A percentile compares a stretch with the other conserved stretches of the same genome.
These are phyloP conservation scores for Colletotrichum liriopes DNA, from an alignment of 2,329 filamentous ascomycete species.

Conservation along the genomic window DNA sequence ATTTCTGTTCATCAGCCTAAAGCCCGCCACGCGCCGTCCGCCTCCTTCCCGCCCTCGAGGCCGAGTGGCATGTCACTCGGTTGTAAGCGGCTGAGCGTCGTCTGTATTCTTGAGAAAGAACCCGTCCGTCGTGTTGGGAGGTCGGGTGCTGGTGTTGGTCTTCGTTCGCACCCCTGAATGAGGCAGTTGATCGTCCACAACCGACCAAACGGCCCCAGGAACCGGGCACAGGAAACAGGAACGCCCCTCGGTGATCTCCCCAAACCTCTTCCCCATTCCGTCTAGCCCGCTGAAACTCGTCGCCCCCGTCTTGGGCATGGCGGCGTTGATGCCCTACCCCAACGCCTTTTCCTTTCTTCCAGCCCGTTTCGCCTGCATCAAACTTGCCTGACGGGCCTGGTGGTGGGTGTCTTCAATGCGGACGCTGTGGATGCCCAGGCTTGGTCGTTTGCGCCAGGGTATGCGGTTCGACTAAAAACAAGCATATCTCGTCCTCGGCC, in stretches of 20 bases:
- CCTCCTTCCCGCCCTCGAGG: neutral
- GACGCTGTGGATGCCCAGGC: conserved; percentile 3
- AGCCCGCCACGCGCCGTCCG: conserved; percentile 13
- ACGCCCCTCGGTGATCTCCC: conserved; percentile 20
- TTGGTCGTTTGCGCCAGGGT: conserved; percentile 1
- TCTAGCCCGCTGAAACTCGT: conserved; percentile 19
- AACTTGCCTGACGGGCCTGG: neutral
- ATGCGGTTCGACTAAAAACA: conserved; percentile 3
- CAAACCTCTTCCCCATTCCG: conserved; percentile 5
- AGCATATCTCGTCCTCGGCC: conserved; percentile 16
- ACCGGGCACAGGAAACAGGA: conserved; percentile 17
- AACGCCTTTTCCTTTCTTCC: neutral
- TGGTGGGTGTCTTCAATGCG: neutral
- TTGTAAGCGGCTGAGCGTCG: neutral
- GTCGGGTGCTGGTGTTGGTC: neutral
- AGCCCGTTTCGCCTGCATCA: neutral
- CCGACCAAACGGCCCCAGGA: conserved; percentile 17
- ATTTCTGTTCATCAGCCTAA: conserved; percentile 16
- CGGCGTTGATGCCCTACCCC: conserved; percentile 29
- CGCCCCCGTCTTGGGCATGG: conserved; percentile 9
- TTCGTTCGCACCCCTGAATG: neutral
- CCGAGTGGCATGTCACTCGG: conserved; percentile 2
- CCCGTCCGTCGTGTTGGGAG: neutral
- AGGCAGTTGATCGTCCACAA: conserved; percentile 36
- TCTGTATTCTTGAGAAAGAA: too few species aligned